Evolutionary conservation across 2,329 filamentous ascomycete species (phyloP).

Genomic region (Biscogniauxia sp.): DNA sequence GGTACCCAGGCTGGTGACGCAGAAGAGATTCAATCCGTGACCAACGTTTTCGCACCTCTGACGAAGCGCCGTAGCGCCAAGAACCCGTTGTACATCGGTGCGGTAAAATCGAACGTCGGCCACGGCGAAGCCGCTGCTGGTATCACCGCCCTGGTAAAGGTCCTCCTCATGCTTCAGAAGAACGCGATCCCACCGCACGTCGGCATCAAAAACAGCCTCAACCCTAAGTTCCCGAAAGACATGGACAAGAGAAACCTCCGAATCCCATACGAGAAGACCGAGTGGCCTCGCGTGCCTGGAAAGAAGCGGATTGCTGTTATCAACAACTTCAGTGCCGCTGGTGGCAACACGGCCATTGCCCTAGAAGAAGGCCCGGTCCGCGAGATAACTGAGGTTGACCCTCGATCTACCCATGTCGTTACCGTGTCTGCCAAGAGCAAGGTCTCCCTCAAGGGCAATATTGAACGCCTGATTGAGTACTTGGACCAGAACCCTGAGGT

Average conservation of each 20-base stretch:
- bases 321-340: slow-evolving; percentile 57
- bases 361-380: slow-evolving; percentile 44
- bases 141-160: too few relatives aligned
- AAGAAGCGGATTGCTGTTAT: slow-evolving; percentile 24
- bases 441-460: slow-evolving; percentile 36
- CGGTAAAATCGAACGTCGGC: too few relatives aligned
- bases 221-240: neutral
- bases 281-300: neutral
- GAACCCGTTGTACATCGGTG: too few relatives aligned
- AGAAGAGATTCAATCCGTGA: too few relatives aligned
- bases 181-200: too few relatives aligned
- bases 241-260: neutral
- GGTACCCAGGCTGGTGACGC: too few relatives aligned
- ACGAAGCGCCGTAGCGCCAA: too few relatives aligned
- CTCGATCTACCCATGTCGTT: slow-evolving; percentile 42
- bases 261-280: neutral
- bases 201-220: neutral
- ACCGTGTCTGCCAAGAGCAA: slow-evolving; percentile 45
- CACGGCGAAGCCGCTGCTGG: too few relatives aligned
- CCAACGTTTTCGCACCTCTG: too few relatives aligned
- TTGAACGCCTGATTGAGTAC: slow-evolving; percentile 40
- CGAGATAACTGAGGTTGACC: slow-evolving; percentile 30
- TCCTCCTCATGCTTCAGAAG: too few relatives aligned
- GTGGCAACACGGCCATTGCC: slow-evolving; percentile 54
- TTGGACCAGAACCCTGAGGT: slow-evolving; percentile 38